Evolutionary conservation across 257 asterid genomes (phyloP), one percentile per base, ranked within the genome.

Genomic region (Solanum paucissectum): DNA sequence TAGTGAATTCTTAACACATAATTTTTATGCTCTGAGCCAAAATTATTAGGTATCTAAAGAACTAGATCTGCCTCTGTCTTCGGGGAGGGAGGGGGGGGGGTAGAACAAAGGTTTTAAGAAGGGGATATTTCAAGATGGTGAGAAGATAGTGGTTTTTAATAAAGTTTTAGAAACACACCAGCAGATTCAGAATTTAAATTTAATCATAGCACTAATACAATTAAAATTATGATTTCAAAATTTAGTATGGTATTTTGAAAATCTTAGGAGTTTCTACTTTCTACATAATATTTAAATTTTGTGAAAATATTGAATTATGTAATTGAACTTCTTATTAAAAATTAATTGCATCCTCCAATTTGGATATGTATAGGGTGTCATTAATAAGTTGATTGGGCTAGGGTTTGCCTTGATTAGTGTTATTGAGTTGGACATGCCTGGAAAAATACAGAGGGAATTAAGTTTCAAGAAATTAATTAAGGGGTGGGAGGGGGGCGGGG

Each of bases 391-490:
- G 89, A 89, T 89, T 91, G 90, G 90, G 88, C 13, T 87, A 84
- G 87, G 89, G 93, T 90, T 92, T 92, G 95, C 91, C 94, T 90
- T 91, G 90, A 88, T 92, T 94, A 87, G 90, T 93, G 87, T 42
- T 68, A 87, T 89, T 89, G 93, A 89, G 89, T 89, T 89, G 90
- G 91, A 90, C 86, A 86, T 81, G 91, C 87, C 93, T 91, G 93
- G 92, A 83, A 12, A 87, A 86, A 84, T 69, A 89, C 95, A 92
- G 93, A 89, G 93, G 88, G 89, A 89, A 89, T 81, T 85, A 66
- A 64, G 79, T 38, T 85, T 84, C 34, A 55, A 84, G 1, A 88
- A 84, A 87, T 36, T 73, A 73, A 34, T 33, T 3, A 7, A 1
- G 38, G 32, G 55, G 72, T 20, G 5, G 13, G 49, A 0, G 13